Base-by-base conservation (phyloP, 1,284 basidiomycete species). In the Fomitopsis betulina region DNA sequence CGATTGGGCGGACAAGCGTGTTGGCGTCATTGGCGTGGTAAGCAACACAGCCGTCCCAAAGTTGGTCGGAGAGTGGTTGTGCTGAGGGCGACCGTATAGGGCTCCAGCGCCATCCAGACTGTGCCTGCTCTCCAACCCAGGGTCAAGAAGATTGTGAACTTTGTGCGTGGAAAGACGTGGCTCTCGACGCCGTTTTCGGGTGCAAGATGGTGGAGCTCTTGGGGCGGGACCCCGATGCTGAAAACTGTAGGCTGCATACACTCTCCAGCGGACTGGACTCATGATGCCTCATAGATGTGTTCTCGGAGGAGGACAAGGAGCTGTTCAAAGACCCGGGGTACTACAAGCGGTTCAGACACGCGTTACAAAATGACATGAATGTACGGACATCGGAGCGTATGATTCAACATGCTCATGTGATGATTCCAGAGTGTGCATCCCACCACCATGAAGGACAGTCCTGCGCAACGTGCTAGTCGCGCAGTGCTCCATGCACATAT, bases 91-190 rank as follows among this genome's bases (percentile, higher is more conserved):
- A 17, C 9, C 6, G 10, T 56, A 9, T 55, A 85, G 84, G 85
- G 86, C 1, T 85, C 84, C 0, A 83, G 83, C n/a, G 83, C 81
- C 1, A 77, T 87, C 25, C 86, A 88, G 64, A 79, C 86, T 13
- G 80, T 87, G 0, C 76, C 85, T 0, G 76, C 83, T 1, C 69
- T 87, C 10, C 84, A 85, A 62, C 76, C 80, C 1, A 75, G 74
- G 57, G 84, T 85, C 5, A 68, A 71, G 53, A 75, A 77, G 58
- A 58, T 88, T 27, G 71, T 73, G 40, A 84, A 85, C 67, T 87
- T 80, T 63, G 85, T 84, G 38, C 78, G 84, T 17, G 81, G 84
- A 1, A 79, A 80, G 67, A 84, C 85, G 0, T 87, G 84, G 86
- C 74, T 88, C 38, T 75, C 82, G 3, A 67, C 76, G 1, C 76